Conservation (phyloP, 2,329 filamentous ascomycete species). For the Teratosphaeria destructans region DNA sequence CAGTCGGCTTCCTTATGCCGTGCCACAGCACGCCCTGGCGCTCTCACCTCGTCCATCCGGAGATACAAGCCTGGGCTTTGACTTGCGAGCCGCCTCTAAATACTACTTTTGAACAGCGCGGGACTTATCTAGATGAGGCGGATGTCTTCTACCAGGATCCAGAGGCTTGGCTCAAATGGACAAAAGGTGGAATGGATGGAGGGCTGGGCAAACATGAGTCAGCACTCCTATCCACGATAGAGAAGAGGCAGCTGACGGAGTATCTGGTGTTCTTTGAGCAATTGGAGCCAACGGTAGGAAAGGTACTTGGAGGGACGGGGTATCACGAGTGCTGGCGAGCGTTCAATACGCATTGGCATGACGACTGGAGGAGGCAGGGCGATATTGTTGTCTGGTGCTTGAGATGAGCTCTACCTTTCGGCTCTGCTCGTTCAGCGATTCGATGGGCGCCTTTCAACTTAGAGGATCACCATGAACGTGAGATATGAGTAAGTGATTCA, state of each 20-base stretch:
- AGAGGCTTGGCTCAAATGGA: constrained; percentile 25
- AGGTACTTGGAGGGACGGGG: constrained; percentile 33
- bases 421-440: too few species aligned
- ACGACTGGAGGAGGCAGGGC: constrained; percentile 50
- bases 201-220: background rate
- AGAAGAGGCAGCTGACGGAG: constrained; percentile 29
- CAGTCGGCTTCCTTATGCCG: constrained; percentile 76
- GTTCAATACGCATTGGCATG: constrained; percentile 53
- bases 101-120: constrained; percentile 51
- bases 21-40: constrained; percentile 97
- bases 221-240: background rate
- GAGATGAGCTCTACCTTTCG: background rate
- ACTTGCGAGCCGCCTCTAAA: constrained; percentile 82
- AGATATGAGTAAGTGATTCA: background rate
- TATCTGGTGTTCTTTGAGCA: constrained; percentile 47
- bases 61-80: constrained; percentile 69
- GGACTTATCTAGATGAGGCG: constrained; percentile 72
- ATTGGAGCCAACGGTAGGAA: constrained; percentile 40
- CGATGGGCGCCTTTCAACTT: too few species aligned
- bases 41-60: constrained; percentile 67
- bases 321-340: constrained; percentile 51
- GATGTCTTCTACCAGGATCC: constrained; percentile 75
- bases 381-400: constrained; percentile 50
- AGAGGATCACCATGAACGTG: background rate
- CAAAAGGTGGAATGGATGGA: constrained; percentile 1